A percentile compares a stretch with the other conserved stretches of the same genome.
These are phyloP conservation scores for Nitzschia putrida DNA, from an alignment of 108 stramenopile species.

Conservation along the genomic window DNA sequence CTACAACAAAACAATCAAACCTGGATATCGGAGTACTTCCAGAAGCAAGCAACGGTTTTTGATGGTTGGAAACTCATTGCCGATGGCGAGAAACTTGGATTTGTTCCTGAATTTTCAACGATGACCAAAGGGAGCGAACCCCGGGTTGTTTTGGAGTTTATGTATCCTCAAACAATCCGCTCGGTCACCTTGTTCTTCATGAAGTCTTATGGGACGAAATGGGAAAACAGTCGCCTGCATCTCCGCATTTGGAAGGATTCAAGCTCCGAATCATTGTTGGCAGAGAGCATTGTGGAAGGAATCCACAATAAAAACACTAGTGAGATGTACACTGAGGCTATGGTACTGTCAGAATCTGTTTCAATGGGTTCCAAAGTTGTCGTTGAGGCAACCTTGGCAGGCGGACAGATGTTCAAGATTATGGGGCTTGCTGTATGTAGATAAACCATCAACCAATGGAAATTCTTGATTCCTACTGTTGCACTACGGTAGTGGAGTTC, in stretches of 20 bases:
- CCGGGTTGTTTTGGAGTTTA: slow-evolving; percentile 30
- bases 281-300: slow-evolving; percentile 30
- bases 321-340: slow-evolving; percentile 72
- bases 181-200: slow-evolving; percentile 70
- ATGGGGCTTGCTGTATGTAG: slow-evolving; percentile 78
- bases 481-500: too few species aligned
- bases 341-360: slow-evolving; percentile 23
- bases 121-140: slow-evolving; percentile 16
- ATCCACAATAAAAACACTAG: slow-evolving; percentile 74
- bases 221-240: slow-evolving; percentile 55
- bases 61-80: slow-evolving; percentile 58
- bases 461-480: background rate
- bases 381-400: slow-evolving; percentile 38
- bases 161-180: slow-evolving; percentile 50
- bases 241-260: background rate
- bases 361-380: slow-evolving; percentile 22
- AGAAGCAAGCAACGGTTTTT: slow-evolving; percentile 38
- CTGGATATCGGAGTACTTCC: slow-evolving; percentile 49
- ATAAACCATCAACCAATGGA: slow-evolving; percentile 9
- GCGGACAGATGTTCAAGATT: slow-evolving; percentile 79
- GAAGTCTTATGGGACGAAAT: slow-evolving; percentile 80
- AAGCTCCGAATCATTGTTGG: slow-evolving; percentile 25
- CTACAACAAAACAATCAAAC: slow-evolving; percentile 54
- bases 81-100: slow-evolving; percentile 68
- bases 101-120: slow-evolving; percentile 38